Evolutionary conservation across 2,329 filamentous ascomycete genomes (phyloP).

Genomic region (Teratosphaeria viscida): DNA sequence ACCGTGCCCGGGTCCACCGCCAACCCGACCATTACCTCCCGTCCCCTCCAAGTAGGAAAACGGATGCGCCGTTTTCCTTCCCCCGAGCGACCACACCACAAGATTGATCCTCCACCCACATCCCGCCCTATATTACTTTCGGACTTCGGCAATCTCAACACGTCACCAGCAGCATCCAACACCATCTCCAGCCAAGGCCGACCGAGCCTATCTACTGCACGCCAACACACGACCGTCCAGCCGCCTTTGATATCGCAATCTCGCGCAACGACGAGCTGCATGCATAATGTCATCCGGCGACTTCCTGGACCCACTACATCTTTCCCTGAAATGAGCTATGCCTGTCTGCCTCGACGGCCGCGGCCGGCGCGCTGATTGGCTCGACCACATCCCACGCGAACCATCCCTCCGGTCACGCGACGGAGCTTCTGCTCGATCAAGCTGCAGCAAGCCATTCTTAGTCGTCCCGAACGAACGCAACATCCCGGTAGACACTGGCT

Average conservation of each 20-base stretch:
- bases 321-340: background rate
- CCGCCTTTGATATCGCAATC: background rate
- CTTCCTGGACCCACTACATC: background rate
- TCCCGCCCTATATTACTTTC: background rate
- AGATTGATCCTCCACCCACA: background rate
- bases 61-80: background rate
- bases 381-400: background rate
- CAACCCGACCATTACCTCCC: background rate
- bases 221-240: background rate
- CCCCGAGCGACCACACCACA: background rate
- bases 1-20: background rate
- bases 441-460: background rate
- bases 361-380: background rate
- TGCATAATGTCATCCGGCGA: background rate
- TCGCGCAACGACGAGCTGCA: background rate
- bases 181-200: background rate
- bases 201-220: background rate
- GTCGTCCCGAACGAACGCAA: background rate
- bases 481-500: background rate
- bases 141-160: background rate
- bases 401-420: background rate
- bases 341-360: background rate
- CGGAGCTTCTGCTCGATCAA: background rate
- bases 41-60: background rate
- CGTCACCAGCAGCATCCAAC: background rate